These are phyloP conservation scores for Escallonia herrerae DNA, from an alignment of 129 eudicot genomes.

Conservation along the genomic window DNA sequence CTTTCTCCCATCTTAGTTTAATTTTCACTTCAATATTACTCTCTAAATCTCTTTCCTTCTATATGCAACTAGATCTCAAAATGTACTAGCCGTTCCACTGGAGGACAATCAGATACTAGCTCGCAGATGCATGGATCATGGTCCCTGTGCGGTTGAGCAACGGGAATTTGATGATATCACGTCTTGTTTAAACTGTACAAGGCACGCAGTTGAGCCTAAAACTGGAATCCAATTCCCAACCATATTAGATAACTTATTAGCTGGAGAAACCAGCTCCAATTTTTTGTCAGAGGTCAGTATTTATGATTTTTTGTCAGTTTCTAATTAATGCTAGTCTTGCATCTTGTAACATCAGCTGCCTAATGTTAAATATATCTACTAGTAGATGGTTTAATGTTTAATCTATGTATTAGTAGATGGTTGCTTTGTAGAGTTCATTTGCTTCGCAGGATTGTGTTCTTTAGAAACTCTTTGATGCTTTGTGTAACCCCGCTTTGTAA, in stretches of 20 bases:
- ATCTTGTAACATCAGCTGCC: slow-evolving; percentile 1
- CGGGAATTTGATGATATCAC: slow-evolving; percentile 37
- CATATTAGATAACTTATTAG: slow-evolving; percentile 40
- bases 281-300: slow-evolving; percentile 62
- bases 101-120: slow-evolving; percentile 29
- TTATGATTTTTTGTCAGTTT: background rate
- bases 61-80: slow-evolving; percentile 36
- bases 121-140: slow-evolving; percentile 39
- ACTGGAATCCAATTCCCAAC: slow-evolving; percentile 93
- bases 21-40: background rate
- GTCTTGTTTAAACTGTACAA: slow-evolving; percentile 29
- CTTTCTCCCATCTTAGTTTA: too few species aligned
- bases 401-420: background rate
- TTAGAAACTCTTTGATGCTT: background rate
- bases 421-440: too few species aligned
- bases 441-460: background rate
- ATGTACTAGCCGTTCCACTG: slow-evolving; percentile 43
- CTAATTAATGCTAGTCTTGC: too few species aligned
- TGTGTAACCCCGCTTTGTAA: background rate
- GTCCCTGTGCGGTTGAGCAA: slow-evolving; percentile 53
- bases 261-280: slow-evolving; percentile 44
- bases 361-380: background rate
- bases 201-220: slow-evolving; percentile 60
- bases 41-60: background rate
- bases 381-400: background rate